Conservation (phyloP, 345 rosid genomes). For the Dipteronia sinensis region DNA sequence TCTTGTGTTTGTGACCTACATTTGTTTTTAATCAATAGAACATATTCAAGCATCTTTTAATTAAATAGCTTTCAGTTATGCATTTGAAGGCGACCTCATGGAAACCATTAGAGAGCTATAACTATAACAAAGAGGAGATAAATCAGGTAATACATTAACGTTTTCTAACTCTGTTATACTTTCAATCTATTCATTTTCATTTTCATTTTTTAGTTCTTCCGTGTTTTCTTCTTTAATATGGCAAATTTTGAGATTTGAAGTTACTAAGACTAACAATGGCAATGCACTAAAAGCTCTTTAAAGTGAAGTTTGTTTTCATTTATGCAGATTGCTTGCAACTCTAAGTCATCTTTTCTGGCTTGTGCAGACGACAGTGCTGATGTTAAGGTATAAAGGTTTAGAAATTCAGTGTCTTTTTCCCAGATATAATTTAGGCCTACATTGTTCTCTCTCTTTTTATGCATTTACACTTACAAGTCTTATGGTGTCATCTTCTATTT, state of each 20-base stretch:
- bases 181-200: not conserved
- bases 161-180: conserved; percentile 6
- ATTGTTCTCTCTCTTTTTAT: not conserved
- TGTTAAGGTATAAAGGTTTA: conserved; percentile 58
- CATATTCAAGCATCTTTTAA: not conserved
- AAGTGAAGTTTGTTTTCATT: not conserved
- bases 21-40: not conserved
- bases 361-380: conserved; percentile 84
- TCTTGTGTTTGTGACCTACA: not conserved
- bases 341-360: conserved; percentile 79
- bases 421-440: not conserved
- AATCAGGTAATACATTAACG: conserved; percentile 60
- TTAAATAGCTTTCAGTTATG: not conserved
- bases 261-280: not conserved
- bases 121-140: conserved; percentile 83
- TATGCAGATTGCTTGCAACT: conserved; percentile 67
- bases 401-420: not conserved
- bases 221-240: not conserved
- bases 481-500: not conserved
- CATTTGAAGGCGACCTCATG: conserved; percentile 46
- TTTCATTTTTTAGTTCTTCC: not conserved
- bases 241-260: not conserved
- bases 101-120: conserved; percentile 64
- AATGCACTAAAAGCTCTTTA: not conserved
- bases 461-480: too few relatives aligned